phyloP scores from a whole-genome alignment of 495 filamentous ascomycete genomes.

The Penicillium bialowiezense region DNA sequence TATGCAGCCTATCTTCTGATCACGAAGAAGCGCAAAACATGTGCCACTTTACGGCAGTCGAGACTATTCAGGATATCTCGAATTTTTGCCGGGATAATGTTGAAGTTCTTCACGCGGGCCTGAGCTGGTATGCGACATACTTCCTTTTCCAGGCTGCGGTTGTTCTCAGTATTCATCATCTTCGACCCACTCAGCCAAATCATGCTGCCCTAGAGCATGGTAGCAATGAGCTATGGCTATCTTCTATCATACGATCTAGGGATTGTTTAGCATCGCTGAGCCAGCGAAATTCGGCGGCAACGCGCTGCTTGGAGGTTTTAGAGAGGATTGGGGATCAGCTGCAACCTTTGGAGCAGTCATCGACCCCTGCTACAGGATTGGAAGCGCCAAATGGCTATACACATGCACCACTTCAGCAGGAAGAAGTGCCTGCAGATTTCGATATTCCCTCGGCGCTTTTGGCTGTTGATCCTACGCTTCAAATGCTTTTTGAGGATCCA shows the following conservation, averaged over 20 bases:
- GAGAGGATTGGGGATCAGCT: conserved; percentile 12
- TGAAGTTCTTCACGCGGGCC: conserved; percentile 10
- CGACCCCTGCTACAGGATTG: too few relatives aligned
- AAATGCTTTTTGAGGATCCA: conserved; percentile 20
- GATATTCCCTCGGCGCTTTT: not conserved
- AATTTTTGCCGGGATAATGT: conserved; percentile 9
- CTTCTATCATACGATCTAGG: conserved; percentile 15
- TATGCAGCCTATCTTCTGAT: conserved; percentile 10
- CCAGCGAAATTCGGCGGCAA: conserved; percentile 11
- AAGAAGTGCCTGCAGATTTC: not conserved
- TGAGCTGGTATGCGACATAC: conserved; percentile 22
- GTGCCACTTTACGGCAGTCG: conserved; percentile 17
- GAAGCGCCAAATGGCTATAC: too few relatives aligned
- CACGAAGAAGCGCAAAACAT: conserved; percentile 16
- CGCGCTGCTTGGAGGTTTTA: conserved; percentile 14
- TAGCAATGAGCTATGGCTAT: conserved; percentile 14
- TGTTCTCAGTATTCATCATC: conserved; percentile 17
- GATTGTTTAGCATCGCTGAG: conserved; percentile 14
- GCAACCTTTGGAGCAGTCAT: not conserved
- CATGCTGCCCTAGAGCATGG: not conserved
- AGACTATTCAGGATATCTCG: conserved; percentile 21
- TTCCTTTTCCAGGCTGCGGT: conserved; percentile 22
- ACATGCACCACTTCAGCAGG: too few relatives aligned
- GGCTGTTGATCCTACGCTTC: conserved; percentile 18
- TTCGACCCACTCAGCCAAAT: conserved; percentile 1